Conservation (phyloP, 805 yeast genomes). For the Nakazawaea ishiwadae region DNA sequence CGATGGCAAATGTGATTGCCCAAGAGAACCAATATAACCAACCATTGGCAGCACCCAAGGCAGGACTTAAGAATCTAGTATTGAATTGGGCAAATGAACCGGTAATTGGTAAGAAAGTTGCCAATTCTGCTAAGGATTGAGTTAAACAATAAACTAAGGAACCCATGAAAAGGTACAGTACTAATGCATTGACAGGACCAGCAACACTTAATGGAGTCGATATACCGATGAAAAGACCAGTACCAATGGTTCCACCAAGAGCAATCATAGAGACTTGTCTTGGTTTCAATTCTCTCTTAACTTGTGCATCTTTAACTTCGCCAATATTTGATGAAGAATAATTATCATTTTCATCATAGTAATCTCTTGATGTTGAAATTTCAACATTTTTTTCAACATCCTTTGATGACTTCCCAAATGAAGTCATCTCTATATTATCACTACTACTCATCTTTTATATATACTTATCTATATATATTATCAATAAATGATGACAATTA, state of each 20-base stretch:
- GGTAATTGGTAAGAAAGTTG: conserved; percentile 64
- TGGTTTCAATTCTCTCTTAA: conserved; percentile 55
- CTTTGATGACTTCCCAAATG: not conserved
- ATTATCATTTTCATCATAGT: not conserved
- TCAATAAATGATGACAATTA: not conserved
- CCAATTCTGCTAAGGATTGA: conserved; percentile 78
- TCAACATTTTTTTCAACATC: not conserved
- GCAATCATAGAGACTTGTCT: conserved; percentile 75
- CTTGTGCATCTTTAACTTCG: conserved; percentile 33
- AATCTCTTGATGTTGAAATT: not conserved
- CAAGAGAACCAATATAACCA: conserved; percentile 76
- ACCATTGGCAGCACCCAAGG: conserved; percentile 68
- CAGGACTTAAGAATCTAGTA: conserved; percentile 64
- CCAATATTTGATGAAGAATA: conserved; percentile 3
- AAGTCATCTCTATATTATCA: conserved; percentile 5
- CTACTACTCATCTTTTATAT: not conserved
- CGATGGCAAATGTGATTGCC: conserved; percentile 74
- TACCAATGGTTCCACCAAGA: conserved; percentile 76
- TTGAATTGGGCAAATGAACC: conserved; percentile 68
- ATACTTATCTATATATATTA: too few relatives aligned
- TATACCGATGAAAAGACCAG: conserved; percentile 70
- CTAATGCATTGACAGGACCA: conserved; percentile 67
- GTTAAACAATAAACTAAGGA: conserved; percentile 61
- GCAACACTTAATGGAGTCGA: conserved; percentile 48
- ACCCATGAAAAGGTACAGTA: conserved; percentile 64